These are phyloP conservation scores for Exophiala aquamarina DNA, from an alignment of 2,329 filamentous ascomycete species.

Conservation along the genomic window DNA sequence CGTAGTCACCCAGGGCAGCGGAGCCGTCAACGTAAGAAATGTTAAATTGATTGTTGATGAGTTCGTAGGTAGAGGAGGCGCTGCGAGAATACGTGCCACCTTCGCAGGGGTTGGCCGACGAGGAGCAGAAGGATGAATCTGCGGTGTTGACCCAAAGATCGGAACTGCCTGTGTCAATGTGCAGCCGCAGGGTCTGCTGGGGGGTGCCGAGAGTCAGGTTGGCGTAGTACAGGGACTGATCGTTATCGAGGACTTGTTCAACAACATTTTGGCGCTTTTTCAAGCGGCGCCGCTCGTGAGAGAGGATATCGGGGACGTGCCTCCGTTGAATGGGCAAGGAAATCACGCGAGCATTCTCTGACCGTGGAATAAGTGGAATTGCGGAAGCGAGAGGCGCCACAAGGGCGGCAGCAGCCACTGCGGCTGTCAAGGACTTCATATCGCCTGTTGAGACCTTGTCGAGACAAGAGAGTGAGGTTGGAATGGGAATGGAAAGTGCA, in stretches of 20 bases:
- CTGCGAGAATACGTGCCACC: slow-evolving; percentile 69
- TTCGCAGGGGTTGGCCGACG: slow-evolving; percentile 53
- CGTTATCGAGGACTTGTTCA: slow-evolving; percentile 25
- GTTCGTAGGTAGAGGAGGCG: slow-evolving; percentile 72
- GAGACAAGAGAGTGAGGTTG: too few relatives aligned
- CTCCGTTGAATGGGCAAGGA: slow-evolving; percentile 23
- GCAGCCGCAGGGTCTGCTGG: slow-evolving; percentile 53
- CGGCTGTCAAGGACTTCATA: slow-evolving; percentile 16
- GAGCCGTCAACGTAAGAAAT: slow-evolving; percentile 86
- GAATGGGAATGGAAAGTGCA: background rate
- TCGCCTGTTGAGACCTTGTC: too few relatives aligned
- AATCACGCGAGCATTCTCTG: slow-evolving; percentile 24
- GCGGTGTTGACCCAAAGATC: slow-evolving; percentile 68
- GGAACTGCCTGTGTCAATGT: slow-evolving; percentile 64
- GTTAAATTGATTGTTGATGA: slow-evolving; percentile 75
- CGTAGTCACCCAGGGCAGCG: slow-evolving; percentile 75
- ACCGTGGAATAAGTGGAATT: slow-evolving; percentile 26
- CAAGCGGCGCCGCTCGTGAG: slow-evolving; percentile 21
- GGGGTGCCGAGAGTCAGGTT: slow-evolving; percentile 59
- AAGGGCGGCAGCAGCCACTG: slow-evolving; percentile 10
- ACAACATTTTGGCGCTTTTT: slow-evolving; percentile 20
- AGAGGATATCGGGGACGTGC: slow-evolving; percentile 17
- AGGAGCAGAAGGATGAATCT: slow-evolving; percentile 60
- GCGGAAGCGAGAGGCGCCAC: slow-evolving; percentile 23
- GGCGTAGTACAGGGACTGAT: slow-evolving; percentile 48